These are phyloP conservation scores for Xylaria bambusicola DNA, from an alignment of 495 filamentous ascomycete genomes.

Conservation along the genomic window DNA sequence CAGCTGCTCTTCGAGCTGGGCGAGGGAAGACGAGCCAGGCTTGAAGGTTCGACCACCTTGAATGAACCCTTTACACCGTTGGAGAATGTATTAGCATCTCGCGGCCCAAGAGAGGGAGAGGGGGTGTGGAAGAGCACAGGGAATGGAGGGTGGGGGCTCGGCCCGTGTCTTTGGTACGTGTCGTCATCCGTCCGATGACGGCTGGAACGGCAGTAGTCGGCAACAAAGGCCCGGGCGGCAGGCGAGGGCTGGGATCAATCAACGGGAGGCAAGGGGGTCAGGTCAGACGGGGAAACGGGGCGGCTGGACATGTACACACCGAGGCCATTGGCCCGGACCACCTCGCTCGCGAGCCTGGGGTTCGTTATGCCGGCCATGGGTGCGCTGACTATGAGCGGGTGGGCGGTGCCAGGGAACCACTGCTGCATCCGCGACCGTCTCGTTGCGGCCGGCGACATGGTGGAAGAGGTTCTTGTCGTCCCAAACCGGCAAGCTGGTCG, in stretches of 20 bases:
- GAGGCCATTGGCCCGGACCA: conserved; percentile 68
- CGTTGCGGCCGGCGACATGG: conserved; percentile 17
- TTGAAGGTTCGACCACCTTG: conserved; percentile 38
- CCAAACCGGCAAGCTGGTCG: neutral
- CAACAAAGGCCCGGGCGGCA: neutral
- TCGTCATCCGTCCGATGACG: neutral
- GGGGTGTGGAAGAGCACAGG: neutral
- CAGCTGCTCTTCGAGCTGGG: conserved; percentile 40
- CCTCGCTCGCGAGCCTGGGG: conserved; percentile 61
- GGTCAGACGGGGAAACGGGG: neutral
- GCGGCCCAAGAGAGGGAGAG: neutral
- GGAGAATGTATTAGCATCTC: neutral
- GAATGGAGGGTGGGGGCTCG: neutral
- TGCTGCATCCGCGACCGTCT: conserved; percentile 26
- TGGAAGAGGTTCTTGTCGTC: conserved; percentile 13
- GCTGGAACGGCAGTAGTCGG: neutral
- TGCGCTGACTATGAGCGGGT: conserved; percentile 61
- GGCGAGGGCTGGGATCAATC: neutral
- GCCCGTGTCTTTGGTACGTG: neutral
- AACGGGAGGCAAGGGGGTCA: too few species aligned
- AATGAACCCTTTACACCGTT: conserved; percentile 37
- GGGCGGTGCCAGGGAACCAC: conserved; percentile 33
- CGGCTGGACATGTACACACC: conserved; percentile 38
- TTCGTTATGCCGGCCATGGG: conserved; percentile 73
- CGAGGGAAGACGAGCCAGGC: conserved; percentile 29